Conservation (phyloP, 148 eudicot genomes). For the Nyssa sinensis region DNA sequence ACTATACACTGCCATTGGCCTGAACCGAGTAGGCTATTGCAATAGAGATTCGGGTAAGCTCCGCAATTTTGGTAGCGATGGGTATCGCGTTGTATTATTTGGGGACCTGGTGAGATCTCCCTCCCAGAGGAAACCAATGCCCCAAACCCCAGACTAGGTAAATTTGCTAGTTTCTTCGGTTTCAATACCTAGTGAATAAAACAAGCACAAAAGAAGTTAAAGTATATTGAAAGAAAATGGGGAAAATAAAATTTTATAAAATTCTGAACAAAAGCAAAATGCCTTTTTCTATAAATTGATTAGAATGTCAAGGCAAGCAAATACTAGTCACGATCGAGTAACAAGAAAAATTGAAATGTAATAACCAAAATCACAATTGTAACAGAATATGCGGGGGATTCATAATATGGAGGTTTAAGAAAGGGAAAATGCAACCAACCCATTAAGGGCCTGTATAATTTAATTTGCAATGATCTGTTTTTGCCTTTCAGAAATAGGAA, state of each 20-base stretch:
- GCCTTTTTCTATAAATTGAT: too few species aligned
- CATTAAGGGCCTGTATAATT: background rate
- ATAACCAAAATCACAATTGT: background rate
- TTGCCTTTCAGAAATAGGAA: background rate
- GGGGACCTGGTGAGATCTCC: constrained; percentile 76
- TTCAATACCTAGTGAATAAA: constrained; percentile 55
- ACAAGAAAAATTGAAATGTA: too few species aligned
- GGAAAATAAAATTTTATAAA: background rate
- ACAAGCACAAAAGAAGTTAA: constrained; percentile 2
- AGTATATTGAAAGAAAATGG: background rate
- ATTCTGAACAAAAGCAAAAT: background rate
- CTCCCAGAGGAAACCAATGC: constrained; percentile 80
- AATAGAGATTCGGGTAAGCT: constrained; percentile 82
- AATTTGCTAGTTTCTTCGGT: constrained; percentile 75
- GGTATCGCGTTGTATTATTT: constrained; percentile 67
- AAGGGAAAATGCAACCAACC: background rate
- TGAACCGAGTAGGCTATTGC: constrained; percentile 75
- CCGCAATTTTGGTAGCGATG: constrained; percentile 82
- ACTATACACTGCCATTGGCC: constrained; percentile 97
- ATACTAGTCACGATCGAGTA: too few species aligned
- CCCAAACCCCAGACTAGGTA: constrained; percentile 86
- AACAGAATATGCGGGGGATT: background rate
- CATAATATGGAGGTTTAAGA: background rate
- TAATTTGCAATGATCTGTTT: too few species aligned
- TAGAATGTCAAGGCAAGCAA: background rate